These are phyloP conservation scores for Fraxinus baroniana DNA, from an alignment of 305 asterid species.

Conservation along the genomic window DNA sequence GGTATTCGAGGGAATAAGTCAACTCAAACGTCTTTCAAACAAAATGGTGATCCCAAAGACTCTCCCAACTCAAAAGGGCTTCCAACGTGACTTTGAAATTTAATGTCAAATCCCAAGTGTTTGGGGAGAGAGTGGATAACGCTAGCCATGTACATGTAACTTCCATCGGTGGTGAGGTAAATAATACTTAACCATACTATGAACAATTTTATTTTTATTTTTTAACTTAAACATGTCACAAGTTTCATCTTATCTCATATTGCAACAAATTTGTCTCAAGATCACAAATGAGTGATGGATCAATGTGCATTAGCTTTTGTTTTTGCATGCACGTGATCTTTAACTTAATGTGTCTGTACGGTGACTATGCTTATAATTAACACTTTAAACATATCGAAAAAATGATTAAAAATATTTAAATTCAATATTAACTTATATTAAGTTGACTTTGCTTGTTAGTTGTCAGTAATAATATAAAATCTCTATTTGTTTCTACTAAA, in stretches of 20 bases:
- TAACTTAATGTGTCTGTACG: not conserved
- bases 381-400: not conserved
- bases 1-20: not conserved
- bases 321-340: not conserved
- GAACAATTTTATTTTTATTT: too few species aligned
- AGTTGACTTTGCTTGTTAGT: not conserved
- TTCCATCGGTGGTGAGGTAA: not conserved
- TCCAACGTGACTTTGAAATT: not conserved
- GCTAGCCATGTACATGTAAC: constrained; percentile 8
- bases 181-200: too few species aligned
- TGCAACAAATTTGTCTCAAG: not conserved
- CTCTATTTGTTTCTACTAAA: not conserved
- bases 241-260: not conserved
- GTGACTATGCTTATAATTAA: not conserved
- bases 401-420: not conserved
- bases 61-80: constrained; percentile 21
- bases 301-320: not conserved
- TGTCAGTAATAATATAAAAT: not conserved
- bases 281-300: not conserved
- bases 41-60: not conserved
- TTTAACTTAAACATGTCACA: too few species aligned
- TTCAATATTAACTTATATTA: not conserved
- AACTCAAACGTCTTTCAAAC: not conserved
- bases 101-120: constrained; percentile 4
- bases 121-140: constrained; percentile 18